Evolutionary conservation across 2,329 filamentous ascomycete species (phyloP).

Genomic region (Hypoxylon sp.): DNA sequence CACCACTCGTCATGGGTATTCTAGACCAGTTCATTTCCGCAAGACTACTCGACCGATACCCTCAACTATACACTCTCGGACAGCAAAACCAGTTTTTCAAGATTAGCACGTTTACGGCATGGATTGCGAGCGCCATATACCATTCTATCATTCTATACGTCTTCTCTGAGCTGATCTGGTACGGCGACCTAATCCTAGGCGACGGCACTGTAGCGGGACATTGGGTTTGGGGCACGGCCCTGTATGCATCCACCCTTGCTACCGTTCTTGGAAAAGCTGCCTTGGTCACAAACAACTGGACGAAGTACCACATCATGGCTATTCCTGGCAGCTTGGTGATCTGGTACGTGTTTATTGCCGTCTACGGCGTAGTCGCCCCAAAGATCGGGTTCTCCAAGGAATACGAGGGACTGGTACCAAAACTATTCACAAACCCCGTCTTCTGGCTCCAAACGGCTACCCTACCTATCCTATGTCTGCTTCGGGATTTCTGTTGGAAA

Average conservation of each 20-base stretch:
- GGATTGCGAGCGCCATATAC: slow-evolving; percentile 95
- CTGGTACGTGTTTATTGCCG: slow-evolving; percentile 90
- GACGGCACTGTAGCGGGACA: slow-evolving; percentile 89
- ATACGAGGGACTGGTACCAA: slow-evolving; percentile 85
- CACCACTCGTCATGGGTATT: slow-evolving; percentile 93
- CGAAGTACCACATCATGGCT: slow-evolving; percentile 94
- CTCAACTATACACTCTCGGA: slow-evolving; percentile 92
- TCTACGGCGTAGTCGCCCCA: slow-evolving; percentile 88
- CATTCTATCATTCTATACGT: slow-evolving; percentile 95
- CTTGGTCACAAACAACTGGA: slow-evolving; percentile 97
- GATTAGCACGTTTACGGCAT: slow-evolving; percentile 89
- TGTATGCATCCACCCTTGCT: slow-evolving; percentile 92
- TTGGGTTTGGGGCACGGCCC: slow-evolving; percentile 97
- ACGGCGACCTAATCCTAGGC: slow-evolving; percentile 78
- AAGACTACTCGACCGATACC: slow-evolving; percentile 91
- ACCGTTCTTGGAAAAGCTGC: slow-evolving; percentile 96
- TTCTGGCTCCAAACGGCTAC: slow-evolving; percentile 94
- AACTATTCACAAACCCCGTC: slow-evolving; percentile 81
- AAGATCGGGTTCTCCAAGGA: slow-evolving; percentile 84
- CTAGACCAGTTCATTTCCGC: slow-evolving; percentile 98
- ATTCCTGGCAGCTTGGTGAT: slow-evolving; percentile 93
- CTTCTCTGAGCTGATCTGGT: slow-evolving; percentile 83
- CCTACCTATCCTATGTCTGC: slow-evolving; percentile 82
- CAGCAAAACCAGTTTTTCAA: slow-evolving; percentile 95
- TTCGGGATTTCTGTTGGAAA: slow-evolving; percentile 95